phyloP scores from a whole-genome alignment of 306 rosid genomes.

The Crotalaria pallida region DNA sequence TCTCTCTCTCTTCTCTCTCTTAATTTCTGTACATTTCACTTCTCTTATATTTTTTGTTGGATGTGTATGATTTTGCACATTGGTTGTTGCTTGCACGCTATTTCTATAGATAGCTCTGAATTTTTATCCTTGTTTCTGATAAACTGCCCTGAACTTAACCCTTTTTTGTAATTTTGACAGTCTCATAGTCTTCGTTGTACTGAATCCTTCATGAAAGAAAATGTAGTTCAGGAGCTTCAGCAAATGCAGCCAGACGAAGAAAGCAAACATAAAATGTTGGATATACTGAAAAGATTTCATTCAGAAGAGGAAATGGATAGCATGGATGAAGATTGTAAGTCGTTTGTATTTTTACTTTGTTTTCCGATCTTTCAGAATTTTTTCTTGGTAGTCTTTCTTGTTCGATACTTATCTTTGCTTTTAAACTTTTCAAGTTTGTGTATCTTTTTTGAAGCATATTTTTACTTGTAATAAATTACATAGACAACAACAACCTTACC shows the following conservation, averaged over 20 bases:
- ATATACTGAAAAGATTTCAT: conserved; percentile 67
- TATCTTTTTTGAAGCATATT: not conserved
- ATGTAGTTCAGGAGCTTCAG: conserved; percentile 74
- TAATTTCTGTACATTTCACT: too few relatives aligned
- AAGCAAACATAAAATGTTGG: conserved; percentile 70
- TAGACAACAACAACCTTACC: not conserved
- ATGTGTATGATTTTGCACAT: conserved; percentile 4
- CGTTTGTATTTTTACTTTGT: not conserved
- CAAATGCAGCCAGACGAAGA: conserved; percentile 58
- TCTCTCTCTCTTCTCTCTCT: too few relatives aligned
- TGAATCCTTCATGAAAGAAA: conserved; percentile 88
- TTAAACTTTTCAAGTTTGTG: not conserved
- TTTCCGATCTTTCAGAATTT: not conserved
- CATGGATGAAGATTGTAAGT: conserved; percentile 59
- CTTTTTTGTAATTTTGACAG: conserved; percentile 36
- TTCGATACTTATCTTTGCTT: conserved; percentile 10
- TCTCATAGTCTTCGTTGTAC: conserved; percentile 79
- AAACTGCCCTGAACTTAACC: not conserved
- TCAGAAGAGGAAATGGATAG: conserved; percentile 67
- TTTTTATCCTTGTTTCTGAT: not conserved
- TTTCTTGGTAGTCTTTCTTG: conserved; percentile 4
- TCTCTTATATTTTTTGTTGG: not conserved
- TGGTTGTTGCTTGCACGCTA: not conserved
- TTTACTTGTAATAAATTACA: not conserved
- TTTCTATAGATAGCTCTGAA: not conserved